Percentiles rank a stretch among this genome's conserved stretches.
Evolutionary conservation across 352 stramenopile species (phyloP).

Genomic region (Phytophthora sansomeana): DNA sequence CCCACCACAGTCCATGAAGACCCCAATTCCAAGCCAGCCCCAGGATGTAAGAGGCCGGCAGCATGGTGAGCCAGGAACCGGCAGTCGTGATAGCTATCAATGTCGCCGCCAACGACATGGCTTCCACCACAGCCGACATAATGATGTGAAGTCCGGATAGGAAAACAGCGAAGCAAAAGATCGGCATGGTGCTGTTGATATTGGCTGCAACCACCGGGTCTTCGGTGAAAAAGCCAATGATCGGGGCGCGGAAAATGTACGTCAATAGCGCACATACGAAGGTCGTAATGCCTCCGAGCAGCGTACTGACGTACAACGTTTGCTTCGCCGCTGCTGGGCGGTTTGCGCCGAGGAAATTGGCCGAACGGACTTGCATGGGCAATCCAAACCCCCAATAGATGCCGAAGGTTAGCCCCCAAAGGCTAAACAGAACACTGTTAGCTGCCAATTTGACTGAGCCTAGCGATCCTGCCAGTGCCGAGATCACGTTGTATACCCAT

Average conservation of each 20-base stretch:
- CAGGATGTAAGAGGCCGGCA: constrained; percentile 69
- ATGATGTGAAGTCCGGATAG: constrained; percentile 82
- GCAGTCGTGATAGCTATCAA: constrained; percentile 71
- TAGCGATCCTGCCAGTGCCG: constrained; percentile 69
- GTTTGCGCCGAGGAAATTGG: constrained; percentile 83
- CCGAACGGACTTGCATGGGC: constrained; percentile 76
- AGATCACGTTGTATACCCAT: constrained; percentile 84
- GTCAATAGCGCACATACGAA: constrained; percentile 62
- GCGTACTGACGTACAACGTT: constrained; percentile 71
- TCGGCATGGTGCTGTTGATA: constrained; percentile 67
- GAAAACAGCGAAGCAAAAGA: constrained; percentile 82
- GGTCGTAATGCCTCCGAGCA: constrained; percentile 64
- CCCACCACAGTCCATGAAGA: constrained; percentile 78
- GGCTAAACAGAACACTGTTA: constrained; percentile 86
- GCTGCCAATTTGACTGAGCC: constrained; percentile 70
- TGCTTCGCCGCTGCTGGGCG: constrained; percentile 64
- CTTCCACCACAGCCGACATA: constrained; percentile 79
- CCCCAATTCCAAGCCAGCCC: constrained; percentile 60
- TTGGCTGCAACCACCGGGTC: constrained; percentile 60
- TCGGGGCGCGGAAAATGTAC: constrained; percentile 59
- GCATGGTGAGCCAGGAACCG: constrained; percentile 79
- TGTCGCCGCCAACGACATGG: constrained; percentile 80
- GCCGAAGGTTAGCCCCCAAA: constrained; percentile 85
- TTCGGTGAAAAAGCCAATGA: constrained; percentile 75
- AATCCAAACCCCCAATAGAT: constrained; percentile 88